Percentiles rank a stretch among this genome's conserved stretches.
Evolutionary conservation across 1,284 basidiomycete genomes (phyloP).

Genomic region (Boletus sp.): DNA sequence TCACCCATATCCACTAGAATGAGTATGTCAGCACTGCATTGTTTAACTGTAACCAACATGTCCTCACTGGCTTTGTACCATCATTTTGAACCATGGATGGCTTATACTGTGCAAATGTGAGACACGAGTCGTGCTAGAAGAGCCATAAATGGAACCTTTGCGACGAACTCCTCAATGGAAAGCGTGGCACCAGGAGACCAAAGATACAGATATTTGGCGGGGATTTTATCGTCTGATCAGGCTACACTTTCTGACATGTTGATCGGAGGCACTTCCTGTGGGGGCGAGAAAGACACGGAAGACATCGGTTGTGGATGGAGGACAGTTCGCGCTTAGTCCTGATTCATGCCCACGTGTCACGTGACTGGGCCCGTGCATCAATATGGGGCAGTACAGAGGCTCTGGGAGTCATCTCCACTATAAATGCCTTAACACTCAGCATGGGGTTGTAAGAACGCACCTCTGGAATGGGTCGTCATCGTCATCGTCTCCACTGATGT

Average conservation of each 20-base stretch:
- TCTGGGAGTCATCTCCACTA: no score
- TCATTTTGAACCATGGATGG: conserved; percentile 75
- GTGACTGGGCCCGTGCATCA: conserved; percentile 2
- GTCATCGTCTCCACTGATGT: no score
- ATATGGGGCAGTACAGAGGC: no score
- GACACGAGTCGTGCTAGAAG: background rate
- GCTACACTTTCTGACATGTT: conserved; percentile 16
- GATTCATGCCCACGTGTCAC: conserved; percentile 6
- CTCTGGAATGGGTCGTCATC: no score
- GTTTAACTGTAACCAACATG: background rate
- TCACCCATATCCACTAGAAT: conserved; percentile 66
- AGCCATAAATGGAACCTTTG: conserved; percentile 18
- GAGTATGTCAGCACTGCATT: background rate
- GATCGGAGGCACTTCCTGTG: background rate
- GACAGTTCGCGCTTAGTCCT: no score
- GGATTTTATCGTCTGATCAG: conserved; percentile 16
- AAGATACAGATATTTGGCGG: conserved; percentile 18
- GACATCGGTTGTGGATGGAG: no score
- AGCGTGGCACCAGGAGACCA: conserved; percentile 24
- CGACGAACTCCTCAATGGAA: conserved; percentile 22
- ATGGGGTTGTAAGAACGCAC: no score
- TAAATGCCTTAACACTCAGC: no score
- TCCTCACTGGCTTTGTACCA: conserved; percentile 62
- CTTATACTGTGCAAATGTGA: conserved; percentile 45
- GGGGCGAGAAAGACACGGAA: no score